Conservation (phyloP, 768 basidiomycete species). For the Cubamyces sp. region DNA sequence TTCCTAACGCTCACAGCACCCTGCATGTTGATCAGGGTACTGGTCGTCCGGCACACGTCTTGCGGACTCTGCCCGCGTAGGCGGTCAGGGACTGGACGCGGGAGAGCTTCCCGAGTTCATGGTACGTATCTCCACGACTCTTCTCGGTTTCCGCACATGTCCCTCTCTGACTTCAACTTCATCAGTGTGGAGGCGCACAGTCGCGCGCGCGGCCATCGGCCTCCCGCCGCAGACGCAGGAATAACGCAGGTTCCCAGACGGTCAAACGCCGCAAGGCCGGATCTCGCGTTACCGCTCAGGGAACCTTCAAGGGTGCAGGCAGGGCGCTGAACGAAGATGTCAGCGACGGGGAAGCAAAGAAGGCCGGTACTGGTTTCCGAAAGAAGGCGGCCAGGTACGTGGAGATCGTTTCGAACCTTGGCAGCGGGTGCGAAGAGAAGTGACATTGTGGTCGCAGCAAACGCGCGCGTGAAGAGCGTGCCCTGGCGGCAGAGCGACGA, state of each 20-base stretch:
- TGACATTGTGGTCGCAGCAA: conserved; percentile 50
- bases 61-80: conserved; percentile 60
- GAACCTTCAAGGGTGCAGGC: conserved; percentile 64
- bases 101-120: conserved; percentile 79
- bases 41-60: conserved; percentile 82
- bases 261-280: conserved; percentile 75
- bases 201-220: conserved; percentile 58
- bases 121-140: conserved; percentile 42
- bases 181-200: conserved; percentile 82
- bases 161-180: background rate
- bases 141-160: background rate
- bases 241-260: conserved; percentile 63
- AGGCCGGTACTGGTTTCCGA: conserved; percentile 64
- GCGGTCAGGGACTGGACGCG: conserved; percentile 52
- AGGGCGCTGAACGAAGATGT: conserved; percentile 49
- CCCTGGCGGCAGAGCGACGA: conserved; percentile 71
- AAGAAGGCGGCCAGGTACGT: conserved; percentile 70
- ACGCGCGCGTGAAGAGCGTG: conserved; percentile 78
- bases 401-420: background rate
- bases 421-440: background rate
- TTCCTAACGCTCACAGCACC: background rate
- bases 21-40: conserved; percentile 52
- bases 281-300: conserved; percentile 62
- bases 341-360: conserved; percentile 41
- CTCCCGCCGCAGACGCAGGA: conserved; percentile 43